Percentiles rank a stretch among this genome's conserved stretches.
Evolutionary conservation across 441 rosid genomes (phyloP).

Genomic region (Jatropha podagrica): DNA sequence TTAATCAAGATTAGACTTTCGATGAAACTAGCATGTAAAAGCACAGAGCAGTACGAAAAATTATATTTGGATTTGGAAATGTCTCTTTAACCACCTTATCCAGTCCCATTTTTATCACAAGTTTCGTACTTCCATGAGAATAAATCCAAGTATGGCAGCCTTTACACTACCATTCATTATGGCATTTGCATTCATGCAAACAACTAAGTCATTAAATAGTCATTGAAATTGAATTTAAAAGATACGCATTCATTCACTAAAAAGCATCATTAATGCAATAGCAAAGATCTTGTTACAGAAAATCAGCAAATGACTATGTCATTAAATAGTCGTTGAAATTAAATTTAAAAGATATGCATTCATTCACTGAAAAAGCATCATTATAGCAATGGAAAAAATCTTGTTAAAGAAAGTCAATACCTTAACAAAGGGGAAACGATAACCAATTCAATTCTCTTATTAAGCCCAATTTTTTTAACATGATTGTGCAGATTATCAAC

Average conservation of each 20-base stretch:
- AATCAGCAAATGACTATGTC: neutral
- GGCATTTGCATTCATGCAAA: neutral
- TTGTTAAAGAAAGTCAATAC: conserved; percentile 20
- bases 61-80: neutral
- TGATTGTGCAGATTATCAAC: conserved; percentile 49
- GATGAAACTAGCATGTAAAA: neutral
- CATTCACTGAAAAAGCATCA: neutral
- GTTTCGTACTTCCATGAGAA: neutral
- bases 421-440: conserved; percentile 48
- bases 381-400: neutral
- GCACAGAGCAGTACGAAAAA: neutral
- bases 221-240: neutral
- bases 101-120: neutral
- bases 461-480: conserved; percentile 37
- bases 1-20: neutral
- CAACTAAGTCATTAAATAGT: neutral
- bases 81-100: no score
- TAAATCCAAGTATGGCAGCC: neutral
- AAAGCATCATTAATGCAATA: neutral
- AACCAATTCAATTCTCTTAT: conserved; percentile 42
- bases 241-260: neutral
- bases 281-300: neutral
- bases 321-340: neutral
- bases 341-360: neutral
- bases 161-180: neutral